A percentile compares a stretch with the other conserved stretches of the same genome.
Evolutionary conservation across 2,329 filamentous ascomycete genomes (phyloP).

Genomic region (Pseudogymnoascus pannorum): DNA sequence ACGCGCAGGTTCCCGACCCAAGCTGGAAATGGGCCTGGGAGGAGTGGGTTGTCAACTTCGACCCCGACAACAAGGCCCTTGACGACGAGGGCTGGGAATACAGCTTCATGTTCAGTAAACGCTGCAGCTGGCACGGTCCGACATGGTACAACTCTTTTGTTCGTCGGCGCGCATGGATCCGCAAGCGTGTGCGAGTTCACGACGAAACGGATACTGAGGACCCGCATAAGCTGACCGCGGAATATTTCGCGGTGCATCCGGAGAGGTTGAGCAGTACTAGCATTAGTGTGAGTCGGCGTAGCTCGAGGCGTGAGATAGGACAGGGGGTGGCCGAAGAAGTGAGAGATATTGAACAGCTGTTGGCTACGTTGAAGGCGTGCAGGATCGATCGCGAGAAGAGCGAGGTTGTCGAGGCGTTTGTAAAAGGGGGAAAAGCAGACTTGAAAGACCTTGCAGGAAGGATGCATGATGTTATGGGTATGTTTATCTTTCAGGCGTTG

Average conservation of each 20-base stretch:
- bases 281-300: slow-evolving; percentile 3
- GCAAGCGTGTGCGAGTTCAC: slow-evolving; percentile 64
- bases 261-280: slow-evolving; percentile 38
- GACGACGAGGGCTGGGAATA: slow-evolving; percentile 97
- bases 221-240: slow-evolving; percentile 61
- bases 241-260: slow-evolving; percentile 73
- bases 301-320: slow-evolving; percentile 20
- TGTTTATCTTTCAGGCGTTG: slow-evolving; percentile 85
- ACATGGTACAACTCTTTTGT: slow-evolving; percentile 95
- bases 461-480: slow-evolving; percentile 79
- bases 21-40: slow-evolving; percentile 85
- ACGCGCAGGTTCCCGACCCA: slow-evolving; percentile 87
- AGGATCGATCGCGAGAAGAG: slow-evolving; percentile 89
- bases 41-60: slow-evolving; percentile 60
- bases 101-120: slow-evolving; percentile 72
- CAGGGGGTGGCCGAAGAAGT: slow-evolving; percentile 49
- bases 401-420: slow-evolving; percentile 71
- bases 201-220: slow-evolving; percentile 28
- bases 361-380: slow-evolving; percentile 59
- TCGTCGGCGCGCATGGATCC: slow-evolving; percentile 79
- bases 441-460: slow-evolving; percentile 65
- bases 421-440: slow-evolving; percentile 70
- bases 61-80: slow-evolving; percentile 51
- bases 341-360: slow-evolving; percentile 50
- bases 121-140: slow-evolving; percentile 79